Evolutionary conservation across 768 basidiomycete genomes (phyloP).

Genomic region (Russula sp.): DNA sequence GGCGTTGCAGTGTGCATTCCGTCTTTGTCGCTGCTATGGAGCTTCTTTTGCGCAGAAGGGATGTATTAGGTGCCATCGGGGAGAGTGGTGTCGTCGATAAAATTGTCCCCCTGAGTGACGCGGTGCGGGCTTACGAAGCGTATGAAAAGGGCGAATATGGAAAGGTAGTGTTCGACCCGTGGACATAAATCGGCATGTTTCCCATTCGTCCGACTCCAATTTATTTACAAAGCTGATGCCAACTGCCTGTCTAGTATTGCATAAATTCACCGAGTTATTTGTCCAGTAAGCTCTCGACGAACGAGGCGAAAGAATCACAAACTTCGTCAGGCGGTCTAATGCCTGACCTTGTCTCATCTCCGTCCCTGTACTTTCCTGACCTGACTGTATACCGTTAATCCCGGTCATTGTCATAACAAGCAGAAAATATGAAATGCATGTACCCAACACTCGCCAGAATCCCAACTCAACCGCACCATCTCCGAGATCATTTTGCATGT

Average conservation of each 20-base stretch:
- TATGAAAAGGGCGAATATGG: slow-evolving; percentile 74
- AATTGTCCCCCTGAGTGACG: slow-evolving; percentile 58
- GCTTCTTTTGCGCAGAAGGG: slow-evolving; percentile 64
- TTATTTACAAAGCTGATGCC: slow-evolving; percentile 12
- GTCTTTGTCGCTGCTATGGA: slow-evolving; percentile 72
- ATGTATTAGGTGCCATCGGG: slow-evolving; percentile 73
- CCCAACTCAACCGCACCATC: slow-evolving; percentile 58
- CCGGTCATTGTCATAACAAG: slow-evolving; percentile 16
- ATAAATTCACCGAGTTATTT: slow-evolving; percentile 11
- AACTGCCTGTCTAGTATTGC: slow-evolving; percentile 12
- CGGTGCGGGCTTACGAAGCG: slow-evolving; percentile 54
- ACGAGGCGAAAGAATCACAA: slow-evolving; percentile 50
- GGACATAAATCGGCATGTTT: slow-evolving; percentile 38
- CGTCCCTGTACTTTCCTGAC: slow-evolving; percentile 66
- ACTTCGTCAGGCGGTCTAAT: slow-evolving; percentile 51
- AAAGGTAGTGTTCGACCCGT: slow-evolving; percentile 76
- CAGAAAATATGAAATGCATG: slow-evolving; percentile 29
- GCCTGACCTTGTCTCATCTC: slow-evolving; percentile 49
- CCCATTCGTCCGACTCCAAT: slow-evolving; percentile 6
- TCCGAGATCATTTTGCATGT: slow-evolving; percentile 61
- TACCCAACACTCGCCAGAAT: slow-evolving; percentile 62
- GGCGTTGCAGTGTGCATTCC: slow-evolving; percentile 75
- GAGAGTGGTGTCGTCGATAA: slow-evolving; percentile 62
- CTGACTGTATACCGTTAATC: slow-evolving; percentile 42
- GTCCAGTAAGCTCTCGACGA: slow-evolving; percentile 48